Base-by-base conservation (phyloP, 176 grass and related monocot species). In the Pharus latifolius region DNA sequence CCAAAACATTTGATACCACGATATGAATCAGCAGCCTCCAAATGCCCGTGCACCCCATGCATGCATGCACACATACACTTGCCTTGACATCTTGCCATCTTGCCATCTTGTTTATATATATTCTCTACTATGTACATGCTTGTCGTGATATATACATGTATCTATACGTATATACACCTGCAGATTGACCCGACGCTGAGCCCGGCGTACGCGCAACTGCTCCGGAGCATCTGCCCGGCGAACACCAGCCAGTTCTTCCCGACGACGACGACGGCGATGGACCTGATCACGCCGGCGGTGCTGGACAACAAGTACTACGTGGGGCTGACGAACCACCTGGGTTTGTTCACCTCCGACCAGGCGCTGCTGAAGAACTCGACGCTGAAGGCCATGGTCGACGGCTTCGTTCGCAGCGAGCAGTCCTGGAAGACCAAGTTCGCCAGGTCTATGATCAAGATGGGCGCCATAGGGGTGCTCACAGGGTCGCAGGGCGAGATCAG, bases 241-340 rank as follows among this genome's bases (percentile, higher is more conserved):
- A 67, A 72, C 64, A 73, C 17, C 62, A 85, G 41, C 61, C 60
- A 16, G 26, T 74, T 73, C 48, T 75, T 72, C 46, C 77, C 81
- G 0, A 50, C 20, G 8, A 88, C 76, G n/a, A 87, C 81, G 10
- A 7, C 18, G 11, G 37, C 60, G 5, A 58, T 92, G 67, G 89
- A 85, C 72, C 7, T 92, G 48, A 60, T 88, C 63, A 88, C 76
- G 54, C 85, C 81, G 43, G 17, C 32, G 0, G 35, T 0, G 10
- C 63, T 88, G 3, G 89, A 88, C 73, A 92, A 92, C 81, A 88
- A 75, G 68, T 92, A 92, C 81, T 92, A 92, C 63, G 44, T 85
- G 6, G 63, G 82, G 5, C 67, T 88, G 45, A 41, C 1, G 2
- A 60, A 84, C 44, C 70, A 87, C 31, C 74, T 88, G 8, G 78